Percentiles rank a stretch among this genome's conserved stretches.
These are phyloP conservation scores for Candida tunisiensis DNA, from an alignment of 1,139 yeast species.

Conservation along the genomic window DNA sequence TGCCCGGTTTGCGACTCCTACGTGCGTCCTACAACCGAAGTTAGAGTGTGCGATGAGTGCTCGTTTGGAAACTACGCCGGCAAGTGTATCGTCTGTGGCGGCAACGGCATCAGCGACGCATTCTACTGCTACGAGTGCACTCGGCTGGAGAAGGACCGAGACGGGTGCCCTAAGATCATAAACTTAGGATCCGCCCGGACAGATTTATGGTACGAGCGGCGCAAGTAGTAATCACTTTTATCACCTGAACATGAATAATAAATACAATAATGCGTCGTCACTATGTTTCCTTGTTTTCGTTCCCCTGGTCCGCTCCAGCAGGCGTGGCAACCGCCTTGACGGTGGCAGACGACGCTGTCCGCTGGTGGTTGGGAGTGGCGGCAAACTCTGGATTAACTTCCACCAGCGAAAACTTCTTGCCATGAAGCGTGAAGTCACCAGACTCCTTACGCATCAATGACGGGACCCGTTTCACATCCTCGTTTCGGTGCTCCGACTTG, in stretches of 20 bases:
- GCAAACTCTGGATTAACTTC: conserved; percentile 19
- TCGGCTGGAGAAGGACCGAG: conserved; percentile 60
- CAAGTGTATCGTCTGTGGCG: conserved; percentile 64
- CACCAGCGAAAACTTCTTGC: conserved; percentile 17
- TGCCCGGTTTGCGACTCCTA: conserved; percentile 86
- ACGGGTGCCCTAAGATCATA: conserved; percentile 81
- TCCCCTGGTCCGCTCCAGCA: too few species aligned
- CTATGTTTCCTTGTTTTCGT: too few species aligned
- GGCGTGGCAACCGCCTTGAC: too few species aligned
- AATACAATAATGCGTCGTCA: too few species aligned
- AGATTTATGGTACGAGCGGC: conserved; percentile 43
- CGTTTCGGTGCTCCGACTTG: background rate
- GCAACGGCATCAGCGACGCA: conserved; percentile 45
- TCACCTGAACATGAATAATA: background rate
- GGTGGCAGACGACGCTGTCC: conserved; percentile 1
- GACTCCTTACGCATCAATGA: conserved; percentile 12
- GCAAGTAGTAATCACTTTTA: conserved; percentile 21
- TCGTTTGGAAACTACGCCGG: conserved; percentile 49
- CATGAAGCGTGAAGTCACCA: conserved; percentile 16
- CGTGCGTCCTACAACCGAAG: conserved; percentile 61
- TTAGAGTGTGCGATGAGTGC: conserved; percentile 73
- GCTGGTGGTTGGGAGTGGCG: conserved; percentile 4
- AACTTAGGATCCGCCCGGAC: conserved; percentile 65
- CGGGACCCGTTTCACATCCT: conserved; percentile 9
- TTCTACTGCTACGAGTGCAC: conserved; percentile 84